Evolutionary conservation across 140 eudicot species (phyloP), one percentile per base, ranked within the genome.

Genomic region (Senecio squalidus): DNA sequence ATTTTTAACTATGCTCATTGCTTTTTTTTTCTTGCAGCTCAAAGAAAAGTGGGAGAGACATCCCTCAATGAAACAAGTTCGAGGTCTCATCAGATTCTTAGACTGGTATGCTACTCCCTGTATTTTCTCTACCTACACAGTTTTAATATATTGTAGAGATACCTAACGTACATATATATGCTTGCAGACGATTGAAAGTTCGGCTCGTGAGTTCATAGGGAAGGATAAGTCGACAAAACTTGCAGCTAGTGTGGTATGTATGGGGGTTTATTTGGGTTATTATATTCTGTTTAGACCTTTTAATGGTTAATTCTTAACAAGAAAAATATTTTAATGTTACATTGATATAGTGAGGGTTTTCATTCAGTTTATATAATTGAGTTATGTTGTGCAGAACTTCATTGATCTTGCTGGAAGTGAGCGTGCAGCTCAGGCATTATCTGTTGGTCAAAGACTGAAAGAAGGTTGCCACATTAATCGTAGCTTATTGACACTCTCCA

Each of bases 401-500:
- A 80, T 86, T 67, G 96, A 91, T 75, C 83, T 92, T 55, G 98
- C 96, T 22, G 95, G 95, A 66, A 92, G 96, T 80, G 96, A 92
- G 80, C 92, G 98, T 52, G 96, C 98, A 62, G 75, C 98, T 61
- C 96, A 87, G 82, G 84, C 98, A 25, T 68, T 76, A 67, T 91
- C 96, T 53, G 94, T 78, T 60, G 98, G 96, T 21, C 84, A 85
- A 66, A 74, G 98, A 55, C 75, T 87, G 52, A 92, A 92, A 78
- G 98, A 92, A 77, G 98, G 98, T 39, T 87, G 98, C 73, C 98
- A 92, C 69, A 92, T 92, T 33, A 87, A 92, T 33, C 96, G 99
- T 43, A 92, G 99, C 74, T 77, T 92, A 60, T 70, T 92, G 74
- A 92, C 99, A 50, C 71, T 91, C 56, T 74, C 89, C 28, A 91